Base-by-base conservation (phyloP, 2,329 filamentous ascomycete genomes). In the Aspergillus ochraceus region DNA sequence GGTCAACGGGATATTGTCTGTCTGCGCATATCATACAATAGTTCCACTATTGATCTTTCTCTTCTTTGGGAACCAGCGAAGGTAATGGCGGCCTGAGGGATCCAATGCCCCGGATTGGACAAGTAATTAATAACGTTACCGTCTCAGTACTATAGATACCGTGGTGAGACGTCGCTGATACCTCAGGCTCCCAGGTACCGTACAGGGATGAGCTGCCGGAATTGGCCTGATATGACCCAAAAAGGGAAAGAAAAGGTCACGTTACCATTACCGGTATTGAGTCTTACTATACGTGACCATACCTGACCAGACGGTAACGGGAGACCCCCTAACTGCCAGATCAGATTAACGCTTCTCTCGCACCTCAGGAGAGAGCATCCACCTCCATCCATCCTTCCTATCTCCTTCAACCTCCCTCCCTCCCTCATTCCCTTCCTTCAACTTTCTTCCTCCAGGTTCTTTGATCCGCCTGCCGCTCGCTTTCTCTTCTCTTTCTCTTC, bases 351-450 rank as follows among this genome's bases (percentile, higher is more conserved):
- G 17, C 54, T 55, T 55, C 54, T 53, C 57, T 57, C 46, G 53
- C 46, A 63, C 55, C 32, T 68, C 68, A 70, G 68, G 67, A 70
- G 67, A 69, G 61, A 47, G 39, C 58, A 58, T 54, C 60, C 54
- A 49, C 52, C 54, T 58, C 52, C 52, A 50, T 58, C 52, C 49
- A 50, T 54, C 47, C 24, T 19, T 42, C 36, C 36, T 36, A 36
- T 52, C 49, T 50, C 52, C 52, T 60, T 52, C 55, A 49, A 49
- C 30, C 22, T 45, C 46, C 54, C 51, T 36, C 32, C 12, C 26
- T 36, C 32, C 11, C 57, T 49, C 50, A 39, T 52, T 62, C 55
- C 55, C 29, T 52, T 55, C 57, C 54, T 61, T 57, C 55, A 42
- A 50, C 51, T 58, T 64, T 60, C 58, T 58, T 61, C 60, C 46